Percentiles rank a stretch among this genome's conserved stretches.
Evolutionary conservation across 1,139 yeast species (phyloP).

Genomic region (Suhomyces choctaworum): DNA sequence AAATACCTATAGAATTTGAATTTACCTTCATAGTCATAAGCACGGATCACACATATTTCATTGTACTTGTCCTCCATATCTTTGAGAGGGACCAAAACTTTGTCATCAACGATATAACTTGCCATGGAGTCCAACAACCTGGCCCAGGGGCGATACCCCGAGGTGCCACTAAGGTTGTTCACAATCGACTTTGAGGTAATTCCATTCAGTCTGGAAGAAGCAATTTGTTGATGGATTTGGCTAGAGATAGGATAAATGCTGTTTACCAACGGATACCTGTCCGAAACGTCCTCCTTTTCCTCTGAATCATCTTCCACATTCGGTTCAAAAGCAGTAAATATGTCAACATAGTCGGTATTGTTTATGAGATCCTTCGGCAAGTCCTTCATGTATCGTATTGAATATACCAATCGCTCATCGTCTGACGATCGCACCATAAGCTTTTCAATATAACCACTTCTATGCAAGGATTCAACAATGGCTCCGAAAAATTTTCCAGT

Average conservation of each 20-base stretch:
- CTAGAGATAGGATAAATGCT: constrained; percentile 59
- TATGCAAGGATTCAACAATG: constrained; percentile 51
- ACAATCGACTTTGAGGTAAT: constrained; percentile 57
- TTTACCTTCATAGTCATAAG: constrained; percentile 73
- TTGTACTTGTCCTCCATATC: constrained; percentile 25
- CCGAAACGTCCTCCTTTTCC: constrained; percentile 9
- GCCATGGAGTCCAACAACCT: constrained; percentile 52
- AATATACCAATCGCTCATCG: constrained; percentile 47
- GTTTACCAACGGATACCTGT: constrained; percentile 40
- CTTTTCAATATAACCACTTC: constrained; percentile 55
- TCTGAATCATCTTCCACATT: constrained; percentile 19
- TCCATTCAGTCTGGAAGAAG: constrained; percentile 44
- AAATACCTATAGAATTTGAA: constrained; percentile 71
- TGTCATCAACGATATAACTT: constrained; percentile 30
- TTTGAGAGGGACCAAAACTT: constrained; percentile 25
- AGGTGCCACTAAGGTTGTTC: constrained; percentile 51
- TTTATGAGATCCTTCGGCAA: constrained; percentile 36
- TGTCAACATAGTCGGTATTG: constrained; percentile 25
- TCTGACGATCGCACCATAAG: constrained; percentile 57
- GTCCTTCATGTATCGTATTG: constrained; percentile 61
- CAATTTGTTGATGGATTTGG: constrained; percentile 57
- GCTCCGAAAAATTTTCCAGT: constrained; percentile 53
- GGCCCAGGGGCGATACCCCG: constrained; percentile 50
- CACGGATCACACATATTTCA: constrained; percentile 49
- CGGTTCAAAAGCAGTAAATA: constrained; percentile 15